These are phyloP conservation scores for Kluyveromyces sp. DNA, from an alignment of 1,139 yeast species.

Conservation along the genomic window DNA sequence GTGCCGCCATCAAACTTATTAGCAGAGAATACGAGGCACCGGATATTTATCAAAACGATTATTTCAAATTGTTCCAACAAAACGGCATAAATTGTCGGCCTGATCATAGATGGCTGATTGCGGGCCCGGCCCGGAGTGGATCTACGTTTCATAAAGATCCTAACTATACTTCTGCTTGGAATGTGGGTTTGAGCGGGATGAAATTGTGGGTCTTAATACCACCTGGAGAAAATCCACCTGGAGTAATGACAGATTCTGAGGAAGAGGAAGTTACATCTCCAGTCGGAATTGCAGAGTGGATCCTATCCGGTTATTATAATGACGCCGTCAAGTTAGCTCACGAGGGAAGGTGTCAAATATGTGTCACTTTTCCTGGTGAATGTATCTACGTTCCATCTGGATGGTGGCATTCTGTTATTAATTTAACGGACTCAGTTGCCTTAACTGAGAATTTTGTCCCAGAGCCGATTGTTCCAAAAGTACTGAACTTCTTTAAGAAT, in stretches of 20 bases:
- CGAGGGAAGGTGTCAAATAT: slow-evolving; percentile 47
- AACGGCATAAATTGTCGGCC: slow-evolving; percentile 54
- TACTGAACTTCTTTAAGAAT: slow-evolving; percentile 58
- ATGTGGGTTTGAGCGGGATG: slow-evolving; percentile 63
- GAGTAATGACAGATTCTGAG: slow-evolving; percentile 66
- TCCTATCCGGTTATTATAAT: slow-evolving; percentile 69
- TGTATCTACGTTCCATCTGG: slow-evolving; percentile 86
- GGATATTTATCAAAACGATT: slow-evolving; percentile 44
- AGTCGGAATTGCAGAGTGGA: slow-evolving; percentile 87
- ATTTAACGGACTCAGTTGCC: slow-evolving; percentile 71
- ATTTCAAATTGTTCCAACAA: slow-evolving; percentile 40
- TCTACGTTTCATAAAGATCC: slow-evolving; percentile 93
- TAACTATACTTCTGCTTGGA: slow-evolving; percentile 87
- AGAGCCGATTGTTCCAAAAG: slow-evolving; percentile 47
- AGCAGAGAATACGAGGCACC: slow-evolving; percentile 52
- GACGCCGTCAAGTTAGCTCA: slow-evolving; percentile 39
- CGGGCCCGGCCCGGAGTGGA: slow-evolving; percentile 76
- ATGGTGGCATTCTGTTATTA: slow-evolving; percentile 94
- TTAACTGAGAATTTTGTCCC: slow-evolving; percentile 88
- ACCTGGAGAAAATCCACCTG: slow-evolving; percentile 72
- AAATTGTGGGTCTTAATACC: slow-evolving; percentile 90
- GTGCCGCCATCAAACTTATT: slow-evolving; percentile 54
- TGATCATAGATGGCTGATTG: slow-evolving; percentile 83
- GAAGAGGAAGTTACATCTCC: slow-evolving; percentile 93
- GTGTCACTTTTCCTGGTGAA: slow-evolving; percentile 75